phyloP scores from a whole-genome alignment of 1,284 basidiomycete genomes.

The Ganoderma lucidum region DNA sequence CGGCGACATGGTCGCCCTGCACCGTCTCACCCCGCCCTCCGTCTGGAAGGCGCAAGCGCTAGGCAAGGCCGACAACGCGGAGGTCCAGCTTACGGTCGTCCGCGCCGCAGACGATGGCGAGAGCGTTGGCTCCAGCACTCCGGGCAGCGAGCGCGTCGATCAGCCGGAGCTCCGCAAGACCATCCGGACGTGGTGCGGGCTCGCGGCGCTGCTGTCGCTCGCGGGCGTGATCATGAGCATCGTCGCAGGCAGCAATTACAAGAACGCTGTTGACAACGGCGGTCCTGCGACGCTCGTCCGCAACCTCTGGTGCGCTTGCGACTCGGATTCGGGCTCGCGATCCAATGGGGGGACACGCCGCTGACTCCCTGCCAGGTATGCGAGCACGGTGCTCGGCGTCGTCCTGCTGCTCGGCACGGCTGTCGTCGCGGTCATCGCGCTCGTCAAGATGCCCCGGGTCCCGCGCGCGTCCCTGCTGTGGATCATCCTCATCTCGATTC shows the following conservation, averaged over 20 bases:
- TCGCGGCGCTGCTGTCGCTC: constrained; percentile 34
- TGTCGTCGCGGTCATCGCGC: constrained; percentile 9
- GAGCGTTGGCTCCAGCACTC: neutral
- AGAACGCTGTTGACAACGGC: constrained; percentile 28
- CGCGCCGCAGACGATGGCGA: neutral
- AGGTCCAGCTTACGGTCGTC: neutral
- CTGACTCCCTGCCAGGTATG: constrained; percentile 24
- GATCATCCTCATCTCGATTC: constrained; percentile 10
- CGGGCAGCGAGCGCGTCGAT: constrained; percentile 26
- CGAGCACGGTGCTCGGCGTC: constrained; percentile 21
- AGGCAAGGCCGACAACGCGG: too few species aligned
- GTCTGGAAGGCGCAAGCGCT: neutral
- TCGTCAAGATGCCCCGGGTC: constrained; percentile 20
- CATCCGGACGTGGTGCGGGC: constrained; percentile 40
- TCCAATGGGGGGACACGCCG: too few species aligned
- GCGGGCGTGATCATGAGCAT: constrained; percentile 38
- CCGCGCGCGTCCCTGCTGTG: constrained; percentile 5
- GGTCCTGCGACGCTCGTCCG: constrained; percentile 33
- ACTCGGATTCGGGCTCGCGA: too few species aligned
- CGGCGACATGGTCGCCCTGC: constrained; percentile 6
- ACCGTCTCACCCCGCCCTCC: neutral
- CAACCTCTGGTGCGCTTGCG: constrained; percentile 15
- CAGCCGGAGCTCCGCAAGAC: constrained; percentile 38
- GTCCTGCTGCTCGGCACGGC: constrained; percentile 10
- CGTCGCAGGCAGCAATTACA: constrained; percentile 40